Percentiles rank a stretch among this genome's conserved stretches.
Conservation (phyloP, 192 early-diverging fungal genomes). For the Backusella tarrabulga region DNA sequence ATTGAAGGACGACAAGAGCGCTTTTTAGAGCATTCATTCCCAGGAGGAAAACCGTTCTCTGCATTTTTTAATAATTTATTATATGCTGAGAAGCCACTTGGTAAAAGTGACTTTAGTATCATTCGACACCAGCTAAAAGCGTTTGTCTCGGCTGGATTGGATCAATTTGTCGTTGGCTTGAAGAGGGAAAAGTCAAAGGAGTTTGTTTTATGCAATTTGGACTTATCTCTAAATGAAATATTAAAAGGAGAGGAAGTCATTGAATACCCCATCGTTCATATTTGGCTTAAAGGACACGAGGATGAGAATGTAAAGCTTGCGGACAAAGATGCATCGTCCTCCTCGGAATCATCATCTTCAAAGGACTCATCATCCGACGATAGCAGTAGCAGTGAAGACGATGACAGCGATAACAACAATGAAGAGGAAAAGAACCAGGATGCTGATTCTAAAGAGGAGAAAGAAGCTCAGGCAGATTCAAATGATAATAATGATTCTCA, state of each 20-base stretch:
- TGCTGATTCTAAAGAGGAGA: neutral
- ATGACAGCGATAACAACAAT: neutral
- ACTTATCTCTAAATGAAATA: slow-evolving; percentile 13
- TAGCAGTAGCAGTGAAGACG: neutral
- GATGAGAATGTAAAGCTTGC: neutral
- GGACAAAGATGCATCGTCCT: neutral
- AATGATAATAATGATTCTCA: neutral
- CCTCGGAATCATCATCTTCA: neutral
- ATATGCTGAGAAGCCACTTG: slow-evolving; percentile 14
- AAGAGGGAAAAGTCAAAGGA: slow-evolving; percentile 22
- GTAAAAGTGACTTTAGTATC: slow-evolving; percentile 12
- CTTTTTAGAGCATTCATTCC: slow-evolving; percentile 29
- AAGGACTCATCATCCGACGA: neutral
- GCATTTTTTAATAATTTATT: slow-evolving; percentile 27
- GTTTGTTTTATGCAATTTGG: slow-evolving; percentile 14
- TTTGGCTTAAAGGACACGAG: slow-evolving; percentile 23
- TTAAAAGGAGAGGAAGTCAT: slow-evolving; percentile 26
- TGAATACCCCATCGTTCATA: slow-evolving; percentile 35
- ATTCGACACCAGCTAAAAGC: slow-evolving; percentile 23
- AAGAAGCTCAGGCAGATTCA: neutral
- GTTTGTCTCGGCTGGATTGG: slow-evolving; percentile 20
- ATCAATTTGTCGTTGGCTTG: slow-evolving; percentile 24
- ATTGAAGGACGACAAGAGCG: slow-evolving; percentile 9
- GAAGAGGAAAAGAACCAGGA: neutral
- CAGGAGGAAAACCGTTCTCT: slow-evolving; percentile 17